Percentiles rank a stretch among this genome's conserved stretches.
phyloP scores from a whole-genome alignment of 352 stramenopile genomes.

The Globisporangium abappressorium region DNA sequence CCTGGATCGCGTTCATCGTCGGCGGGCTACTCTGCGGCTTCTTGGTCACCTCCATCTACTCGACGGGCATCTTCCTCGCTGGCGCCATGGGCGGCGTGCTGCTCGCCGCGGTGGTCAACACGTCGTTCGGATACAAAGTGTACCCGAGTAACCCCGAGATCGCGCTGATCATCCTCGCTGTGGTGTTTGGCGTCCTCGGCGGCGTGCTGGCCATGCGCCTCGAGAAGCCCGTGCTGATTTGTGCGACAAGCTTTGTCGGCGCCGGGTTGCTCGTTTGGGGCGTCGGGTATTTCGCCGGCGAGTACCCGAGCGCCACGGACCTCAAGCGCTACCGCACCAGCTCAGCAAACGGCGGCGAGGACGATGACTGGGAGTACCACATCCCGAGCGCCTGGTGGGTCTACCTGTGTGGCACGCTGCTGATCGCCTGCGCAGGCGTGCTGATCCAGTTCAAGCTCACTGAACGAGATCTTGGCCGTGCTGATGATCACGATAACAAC shows the following conservation, averaged over 20 bases:
- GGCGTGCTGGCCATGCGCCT: slow-evolving; percentile 45
- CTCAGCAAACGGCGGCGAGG: slow-evolving; percentile 11
- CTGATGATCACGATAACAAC: background rate
- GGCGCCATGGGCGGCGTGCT: slow-evolving; percentile 41
- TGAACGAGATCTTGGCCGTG: background rate
- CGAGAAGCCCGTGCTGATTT: slow-evolving; percentile 45
- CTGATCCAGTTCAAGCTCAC: slow-evolving; percentile 40
- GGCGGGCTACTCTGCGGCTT: slow-evolving; percentile 42
- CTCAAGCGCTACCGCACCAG: slow-evolving; percentile 37
- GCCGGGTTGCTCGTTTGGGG: slow-evolving; percentile 42
- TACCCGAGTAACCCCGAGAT: slow-evolving; percentile 44
- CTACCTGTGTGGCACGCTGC: slow-evolving; percentile 43
- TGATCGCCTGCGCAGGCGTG: slow-evolving; percentile 33
- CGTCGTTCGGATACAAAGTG: slow-evolving; percentile 47
- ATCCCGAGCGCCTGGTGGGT: slow-evolving; percentile 53
- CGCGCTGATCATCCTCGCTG: slow-evolving; percentile 38
- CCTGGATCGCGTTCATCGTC: slow-evolving; percentile 50
- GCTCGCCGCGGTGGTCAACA: slow-evolving; percentile 43
- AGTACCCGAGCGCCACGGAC: slow-evolving; percentile 40
- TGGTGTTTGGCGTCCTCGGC: slow-evolving; percentile 41
- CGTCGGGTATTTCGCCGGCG: slow-evolving; percentile 56
- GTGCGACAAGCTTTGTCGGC: slow-evolving; percentile 58
- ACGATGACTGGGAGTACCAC: slow-evolving; percentile 37
- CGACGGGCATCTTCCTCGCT: slow-evolving; percentile 49
- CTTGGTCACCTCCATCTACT: slow-evolving; percentile 47